phyloP scores from a whole-genome alignment of 208 protist species.

The Wallacemonas sp. region DNA sequence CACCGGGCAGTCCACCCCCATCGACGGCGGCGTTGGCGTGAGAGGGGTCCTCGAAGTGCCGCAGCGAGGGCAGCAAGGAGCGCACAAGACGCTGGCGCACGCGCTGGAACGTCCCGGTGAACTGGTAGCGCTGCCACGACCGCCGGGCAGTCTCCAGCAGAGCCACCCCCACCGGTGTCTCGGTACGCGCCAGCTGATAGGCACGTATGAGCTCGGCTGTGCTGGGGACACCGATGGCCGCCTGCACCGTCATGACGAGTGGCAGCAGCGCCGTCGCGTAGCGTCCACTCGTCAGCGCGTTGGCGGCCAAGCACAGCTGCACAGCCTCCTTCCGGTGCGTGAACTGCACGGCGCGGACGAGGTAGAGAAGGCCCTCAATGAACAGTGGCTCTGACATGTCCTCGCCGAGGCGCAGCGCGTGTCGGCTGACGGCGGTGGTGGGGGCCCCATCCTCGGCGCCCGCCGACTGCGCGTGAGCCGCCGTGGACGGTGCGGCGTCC shows the following conservation, averaged over 20 bases:
- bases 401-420: slow-evolving; percentile 40
- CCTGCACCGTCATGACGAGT: slow-evolving; percentile 41
- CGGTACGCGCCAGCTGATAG: slow-evolving; percentile 33
- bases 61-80: slow-evolving; percentile 31
- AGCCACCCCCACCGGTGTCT: slow-evolving; percentile 34
- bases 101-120: slow-evolving; percentile 34
- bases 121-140: slow-evolving; percentile 36
- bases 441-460: background rate
- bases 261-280: slow-evolving; percentile 55
- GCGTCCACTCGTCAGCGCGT: slow-evolving; percentile 51
- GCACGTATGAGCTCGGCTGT: slow-evolving; percentile 16
- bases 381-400: slow-evolving; percentile 53
- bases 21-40: background rate
- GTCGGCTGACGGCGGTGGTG: background rate
- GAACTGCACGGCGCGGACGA: slow-evolving; percentile 42
- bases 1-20: background rate
- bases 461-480: background rate
- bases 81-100: slow-evolving; percentile 23
- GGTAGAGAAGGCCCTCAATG: slow-evolving; percentile 39
- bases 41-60: background rate
- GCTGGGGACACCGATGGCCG: slow-evolving; percentile 10
- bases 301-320: slow-evolving; percentile 31
- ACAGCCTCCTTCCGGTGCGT: slow-evolving; percentile 25
- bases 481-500: background rate
- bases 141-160: slow-evolving; percentile 40